These are phyloP conservation scores for Gossypium thurberi DNA, from an alignment of 345 rosid species.

Conservation along the genomic window DNA sequence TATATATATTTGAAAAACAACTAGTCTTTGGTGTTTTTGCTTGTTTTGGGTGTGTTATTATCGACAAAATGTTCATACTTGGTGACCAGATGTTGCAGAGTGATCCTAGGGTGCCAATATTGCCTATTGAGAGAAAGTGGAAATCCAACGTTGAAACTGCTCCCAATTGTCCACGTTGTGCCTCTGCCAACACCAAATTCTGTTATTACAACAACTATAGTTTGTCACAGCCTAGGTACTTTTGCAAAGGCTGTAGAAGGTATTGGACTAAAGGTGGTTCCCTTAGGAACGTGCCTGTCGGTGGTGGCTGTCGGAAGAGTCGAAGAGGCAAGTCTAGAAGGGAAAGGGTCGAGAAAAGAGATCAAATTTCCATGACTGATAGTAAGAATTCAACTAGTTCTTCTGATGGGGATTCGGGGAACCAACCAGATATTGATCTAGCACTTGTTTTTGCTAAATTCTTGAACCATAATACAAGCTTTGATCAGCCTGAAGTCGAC, in stretches of 20 bases:
- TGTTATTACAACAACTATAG: constrained; percentile 92
- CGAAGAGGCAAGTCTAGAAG: constrained; percentile 39
- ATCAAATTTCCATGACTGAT: constrained; percentile 5
- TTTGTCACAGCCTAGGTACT: constrained; percentile 80
- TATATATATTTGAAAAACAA: too few relatives aligned
- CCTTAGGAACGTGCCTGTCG: constrained; percentile 70
- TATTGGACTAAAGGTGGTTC: constrained; percentile 95
- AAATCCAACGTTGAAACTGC: constrained; percentile 37
- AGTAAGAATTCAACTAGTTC: constrained; percentile 16
- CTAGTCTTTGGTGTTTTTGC: neutral
- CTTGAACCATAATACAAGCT: constrained; percentile 30
- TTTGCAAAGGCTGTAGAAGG: constrained; percentile 73
- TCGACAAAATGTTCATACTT: constrained; percentile 16
- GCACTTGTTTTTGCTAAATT: constrained; percentile 72
- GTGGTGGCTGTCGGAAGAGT: constrained; percentile 79
- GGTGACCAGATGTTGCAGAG: constrained; percentile 15
- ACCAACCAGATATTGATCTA: constrained; percentile 45
- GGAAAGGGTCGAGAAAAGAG: constrained; percentile 21
- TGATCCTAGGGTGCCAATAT: constrained; percentile 9
- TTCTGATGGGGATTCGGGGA: neutral
- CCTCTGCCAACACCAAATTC: constrained; percentile 79
- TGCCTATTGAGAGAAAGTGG: constrained; percentile 24
- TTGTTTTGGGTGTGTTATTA: neutral
- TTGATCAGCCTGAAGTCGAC: neutral
- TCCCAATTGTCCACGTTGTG: constrained; percentile 85